These are phyloP conservation scores for Viola odorata DNA, from an alignment of 345 rosid species.

Conservation along the genomic window DNA sequence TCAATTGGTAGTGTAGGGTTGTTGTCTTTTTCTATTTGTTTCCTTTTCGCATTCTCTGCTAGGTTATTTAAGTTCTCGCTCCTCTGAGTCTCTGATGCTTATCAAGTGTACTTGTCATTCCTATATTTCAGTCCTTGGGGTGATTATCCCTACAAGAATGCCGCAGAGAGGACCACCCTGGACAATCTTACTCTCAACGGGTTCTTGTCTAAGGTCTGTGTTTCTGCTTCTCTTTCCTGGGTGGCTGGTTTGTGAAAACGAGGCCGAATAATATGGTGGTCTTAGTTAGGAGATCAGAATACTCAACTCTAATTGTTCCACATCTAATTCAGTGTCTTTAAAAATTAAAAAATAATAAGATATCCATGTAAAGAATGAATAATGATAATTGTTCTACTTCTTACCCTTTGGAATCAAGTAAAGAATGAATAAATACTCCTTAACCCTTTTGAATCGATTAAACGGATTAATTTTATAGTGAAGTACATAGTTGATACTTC, in stretches of 20 bases:
- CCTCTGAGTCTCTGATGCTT: too few species aligned
- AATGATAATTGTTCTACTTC: too few species aligned
- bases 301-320: neutral
- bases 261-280: neutral
- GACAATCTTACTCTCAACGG: slow-evolving; percentile 63
- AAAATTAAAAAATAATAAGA: too few species aligned
- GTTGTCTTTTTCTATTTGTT: neutral
- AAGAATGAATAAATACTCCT: too few species aligned
- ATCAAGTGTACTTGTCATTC: slow-evolving; percentile 13
- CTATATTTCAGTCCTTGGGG: slow-evolving; percentile 63
- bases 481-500: neutral
- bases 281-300: neutral
- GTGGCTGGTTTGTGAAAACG: neutral
- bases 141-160: slow-evolving; percentile 56
- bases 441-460: too few species aligned
- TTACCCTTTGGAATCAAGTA: too few species aligned
- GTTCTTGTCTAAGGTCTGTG: slow-evolving; percentile 63
- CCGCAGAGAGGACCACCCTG: slow-evolving; percentile 54
- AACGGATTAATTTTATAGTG: too few species aligned
- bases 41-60: neutral
- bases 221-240: slow-evolving; percentile 5
- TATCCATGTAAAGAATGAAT: too few species aligned
- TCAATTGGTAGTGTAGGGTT: slow-evolving; percentile 2
- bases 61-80: slow-evolving; percentile 2
- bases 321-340: too few species aligned